Evolutionary conservation across 176 grass and related monocot genomes (phyloP).

Genomic region (Melocanna baccifera): DNA sequence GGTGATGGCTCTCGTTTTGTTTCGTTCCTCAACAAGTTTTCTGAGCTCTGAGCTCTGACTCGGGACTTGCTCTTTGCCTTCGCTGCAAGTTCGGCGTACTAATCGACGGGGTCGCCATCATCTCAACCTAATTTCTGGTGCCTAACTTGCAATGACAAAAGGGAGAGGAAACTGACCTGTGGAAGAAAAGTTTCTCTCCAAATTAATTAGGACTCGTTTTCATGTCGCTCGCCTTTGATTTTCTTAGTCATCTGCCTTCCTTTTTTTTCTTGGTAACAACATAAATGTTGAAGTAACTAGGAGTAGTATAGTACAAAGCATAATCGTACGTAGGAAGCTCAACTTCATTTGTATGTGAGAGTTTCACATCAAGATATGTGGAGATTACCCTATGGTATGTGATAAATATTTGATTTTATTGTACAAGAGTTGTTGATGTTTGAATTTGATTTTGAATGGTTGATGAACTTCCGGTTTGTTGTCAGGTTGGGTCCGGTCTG

Average conservation of each 20-base stretch:
- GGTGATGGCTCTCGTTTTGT: background rate
- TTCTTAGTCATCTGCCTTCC: background rate
- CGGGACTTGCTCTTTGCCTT: background rate
- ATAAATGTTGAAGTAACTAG: background rate
- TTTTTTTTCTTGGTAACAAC: background rate
- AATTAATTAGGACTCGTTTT: background rate
- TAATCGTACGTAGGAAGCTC: background rate
- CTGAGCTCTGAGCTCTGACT: background rate
- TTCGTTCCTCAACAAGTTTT: background rate
- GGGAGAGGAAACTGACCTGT: background rate
- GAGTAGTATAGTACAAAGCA: background rate
- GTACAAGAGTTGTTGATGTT: too few relatives aligned
- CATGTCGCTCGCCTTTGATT: background rate
- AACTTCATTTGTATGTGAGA: background rate
- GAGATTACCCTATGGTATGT: too few relatives aligned
- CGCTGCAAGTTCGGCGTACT: constrained; percentile 9
- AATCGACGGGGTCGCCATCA: background rate
- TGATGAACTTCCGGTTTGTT: too few relatives aligned
- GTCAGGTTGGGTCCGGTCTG: too few relatives aligned
- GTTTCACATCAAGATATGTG: too few relatives aligned
- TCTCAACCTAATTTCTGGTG: constrained; percentile 29
- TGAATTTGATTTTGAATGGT: too few relatives aligned
- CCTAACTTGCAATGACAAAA: constrained; percentile 5
- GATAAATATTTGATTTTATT: too few relatives aligned
- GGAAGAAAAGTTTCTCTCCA: background rate